These are phyloP conservation scores for Scalesia atractyloides DNA, from an alignment of 129 eudicot genomes.

Conservation along the genomic window DNA sequence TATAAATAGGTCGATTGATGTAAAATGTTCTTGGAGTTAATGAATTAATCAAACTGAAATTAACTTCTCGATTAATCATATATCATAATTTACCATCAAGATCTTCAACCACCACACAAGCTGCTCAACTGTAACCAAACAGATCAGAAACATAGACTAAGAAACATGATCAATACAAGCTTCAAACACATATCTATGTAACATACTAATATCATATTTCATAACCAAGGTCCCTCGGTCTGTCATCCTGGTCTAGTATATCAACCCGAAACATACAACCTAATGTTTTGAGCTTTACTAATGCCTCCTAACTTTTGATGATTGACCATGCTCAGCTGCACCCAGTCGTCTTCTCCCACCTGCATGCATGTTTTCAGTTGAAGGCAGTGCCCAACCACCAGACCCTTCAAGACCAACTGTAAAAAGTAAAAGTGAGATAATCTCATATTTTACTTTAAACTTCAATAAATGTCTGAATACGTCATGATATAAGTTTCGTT, in stretches of 20 bases:
- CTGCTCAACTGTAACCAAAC: background rate
- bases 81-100: background rate
- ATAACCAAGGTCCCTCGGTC: background rate
- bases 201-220: background rate
- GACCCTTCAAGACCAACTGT: conserved; percentile 21
- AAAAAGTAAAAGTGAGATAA: background rate
- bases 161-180: conserved; percentile 14
- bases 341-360: conserved; percentile 17
- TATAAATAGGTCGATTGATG: too few relatives aligned
- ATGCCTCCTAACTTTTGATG: conserved; percentile 22
- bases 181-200: conserved; percentile 4
- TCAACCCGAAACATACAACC: background rate
- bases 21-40: too few relatives aligned
- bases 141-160: conserved; percentile 1
- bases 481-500: background rate
- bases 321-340: conserved; percentile 14
- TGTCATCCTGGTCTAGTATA: conserved; percentile 3
- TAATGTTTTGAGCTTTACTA: background rate
- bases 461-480: background rate
- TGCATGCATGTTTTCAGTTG: conserved; percentile 35
- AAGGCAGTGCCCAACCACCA: conserved; percentile 68
- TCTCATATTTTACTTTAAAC: background rate
- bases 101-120: background rate
- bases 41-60: too few relatives aligned
- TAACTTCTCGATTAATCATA: too few relatives aligned